Percentiles rank a stretch among this genome's conserved stretches.
phyloP scores from a whole-genome alignment of 2,329 filamentous ascomycete genomes.

The Tolypocladium ovalisporum region DNA sequence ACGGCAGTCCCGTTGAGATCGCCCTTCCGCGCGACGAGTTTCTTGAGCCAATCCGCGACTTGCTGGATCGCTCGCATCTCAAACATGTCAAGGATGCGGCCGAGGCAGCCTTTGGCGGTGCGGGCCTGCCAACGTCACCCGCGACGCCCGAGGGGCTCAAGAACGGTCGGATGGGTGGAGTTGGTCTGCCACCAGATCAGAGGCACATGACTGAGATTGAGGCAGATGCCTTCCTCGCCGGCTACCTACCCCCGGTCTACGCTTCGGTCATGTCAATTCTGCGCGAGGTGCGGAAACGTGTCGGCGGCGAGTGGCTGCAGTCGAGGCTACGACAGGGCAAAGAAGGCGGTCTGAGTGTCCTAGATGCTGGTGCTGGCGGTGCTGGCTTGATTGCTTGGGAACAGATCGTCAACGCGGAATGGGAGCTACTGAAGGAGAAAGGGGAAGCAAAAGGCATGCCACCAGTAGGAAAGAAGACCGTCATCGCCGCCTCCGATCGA shows the following conservation, averaged over 20 bases:
- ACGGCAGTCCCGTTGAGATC: conserved; percentile 62
- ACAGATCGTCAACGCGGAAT: conserved; percentile 71
- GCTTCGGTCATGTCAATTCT: conserved; percentile 56
- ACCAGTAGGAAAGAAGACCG: conserved; percentile 64
- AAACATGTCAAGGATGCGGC: conserved; percentile 67
- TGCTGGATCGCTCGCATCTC: conserved; percentile 58
- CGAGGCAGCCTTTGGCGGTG: conserved; percentile 65
- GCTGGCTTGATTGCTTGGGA: conserved; percentile 67
- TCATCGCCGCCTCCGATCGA: conserved; percentile 64
- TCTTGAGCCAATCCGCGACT: conserved; percentile 54
- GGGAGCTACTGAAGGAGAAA: conserved; percentile 54
- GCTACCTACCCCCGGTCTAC: conserved; percentile 60
- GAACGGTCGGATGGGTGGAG: conserved; percentile 49
- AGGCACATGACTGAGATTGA: conserved; percentile 64
- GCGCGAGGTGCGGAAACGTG: conserved; percentile 61
- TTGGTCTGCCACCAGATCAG: conserved; percentile 53
- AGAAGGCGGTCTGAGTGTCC: conserved; percentile 46
- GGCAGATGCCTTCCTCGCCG: conserved; percentile 60
- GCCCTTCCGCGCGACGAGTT: conserved; percentile 62
- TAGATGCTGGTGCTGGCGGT: conserved; percentile 67
- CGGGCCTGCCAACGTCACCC: conserved; percentile 64
- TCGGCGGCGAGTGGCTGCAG: conserved; percentile 62
- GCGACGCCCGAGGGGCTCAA: conserved; percentile 51
- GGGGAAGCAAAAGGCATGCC: conserved; percentile 28
- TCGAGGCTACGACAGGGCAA: conserved; percentile 49